phyloP scores from a whole-genome alignment of 345 rosid species.

The Syzygium aromaticum region DNA sequence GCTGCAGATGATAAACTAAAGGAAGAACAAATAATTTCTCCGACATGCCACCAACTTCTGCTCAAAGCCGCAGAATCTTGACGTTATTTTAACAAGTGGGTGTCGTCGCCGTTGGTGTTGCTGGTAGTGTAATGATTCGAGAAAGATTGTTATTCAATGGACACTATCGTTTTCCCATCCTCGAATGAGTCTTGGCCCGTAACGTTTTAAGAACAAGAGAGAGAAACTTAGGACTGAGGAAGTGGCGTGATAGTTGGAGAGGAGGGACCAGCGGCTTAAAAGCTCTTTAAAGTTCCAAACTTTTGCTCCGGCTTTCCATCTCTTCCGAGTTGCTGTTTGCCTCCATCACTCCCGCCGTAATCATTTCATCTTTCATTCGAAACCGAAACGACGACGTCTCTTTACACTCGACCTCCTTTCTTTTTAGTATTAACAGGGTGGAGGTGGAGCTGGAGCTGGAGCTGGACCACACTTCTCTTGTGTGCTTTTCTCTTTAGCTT shows the following conservation, averaged over 20 bases:
- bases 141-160: neutral
- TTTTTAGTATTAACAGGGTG: no score
- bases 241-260: slow-evolving; percentile 3
- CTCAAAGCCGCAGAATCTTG: slow-evolving; percentile 27
- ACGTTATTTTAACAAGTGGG: slow-evolving; percentile 14
- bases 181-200: slow-evolving; percentile 12
- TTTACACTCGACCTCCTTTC: neutral
- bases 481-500: no score
- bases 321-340: neutral
- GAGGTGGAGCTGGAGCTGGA: no score
- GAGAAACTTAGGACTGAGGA: slow-evolving; percentile 10
- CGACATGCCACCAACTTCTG: slow-evolving; percentile 33
- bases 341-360: slow-evolving; percentile 23
- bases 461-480: no score
- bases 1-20: neutral
- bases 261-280: neutral
- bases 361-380: slow-evolving; percentile 5
- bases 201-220: neutral
- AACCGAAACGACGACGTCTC: neutral
- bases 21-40: slow-evolving; percentile 17
- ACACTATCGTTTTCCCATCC: slow-evolving; percentile 15
- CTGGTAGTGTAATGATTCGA: neutral
- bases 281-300: neutral
- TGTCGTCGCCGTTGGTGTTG: neutral
- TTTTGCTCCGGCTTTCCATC: neutral